Evolutionary conservation across 306 rosid species (phyloP).

Genomic region (Coriaria nepalensis): DNA sequence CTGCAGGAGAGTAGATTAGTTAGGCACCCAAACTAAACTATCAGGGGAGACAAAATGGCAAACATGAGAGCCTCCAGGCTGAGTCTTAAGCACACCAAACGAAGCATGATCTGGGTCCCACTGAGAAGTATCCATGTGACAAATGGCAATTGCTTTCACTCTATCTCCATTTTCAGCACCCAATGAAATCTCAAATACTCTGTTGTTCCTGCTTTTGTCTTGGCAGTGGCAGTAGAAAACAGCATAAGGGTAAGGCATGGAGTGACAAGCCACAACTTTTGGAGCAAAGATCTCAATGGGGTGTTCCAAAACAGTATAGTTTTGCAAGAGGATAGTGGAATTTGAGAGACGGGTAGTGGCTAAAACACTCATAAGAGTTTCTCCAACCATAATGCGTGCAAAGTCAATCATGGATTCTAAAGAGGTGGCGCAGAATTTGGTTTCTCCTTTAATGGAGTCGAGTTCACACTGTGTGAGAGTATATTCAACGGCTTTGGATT

Average conservation of each 20-base stretch:
- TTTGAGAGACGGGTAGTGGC: conserved; percentile 32
- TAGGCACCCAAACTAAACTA: conserved; percentile 47
- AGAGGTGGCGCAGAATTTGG: conserved; percentile 55
- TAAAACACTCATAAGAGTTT: conserved; percentile 24
- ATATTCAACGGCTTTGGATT: conserved; percentile 49
- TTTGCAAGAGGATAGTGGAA: conserved; percentile 29
- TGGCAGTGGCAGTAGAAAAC: conserved; percentile 61
- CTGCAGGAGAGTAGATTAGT: too few relatives aligned
- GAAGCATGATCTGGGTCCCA: conserved; percentile 52
- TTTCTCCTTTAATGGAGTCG: conserved; percentile 41
- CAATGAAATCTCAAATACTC: conserved; percentile 33
- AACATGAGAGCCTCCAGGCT: conserved; percentile 48
- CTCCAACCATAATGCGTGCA: conserved; percentile 27
- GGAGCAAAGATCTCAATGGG: conserved; percentile 25
- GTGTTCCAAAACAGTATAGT: conserved; percentile 37
- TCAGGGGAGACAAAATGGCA: conserved; percentile 68
- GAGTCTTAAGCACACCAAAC: conserved; percentile 35
- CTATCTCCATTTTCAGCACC: conserved; percentile 41
- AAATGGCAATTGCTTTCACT: conserved; percentile 48
- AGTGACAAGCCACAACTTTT: conserved; percentile 52
- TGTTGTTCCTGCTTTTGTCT: conserved; percentile 18
- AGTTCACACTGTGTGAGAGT: conserved; percentile 42
- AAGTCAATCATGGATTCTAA: conserved; percentile 50
- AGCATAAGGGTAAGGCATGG: conserved; percentile 68
- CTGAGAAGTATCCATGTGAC: conserved; percentile 75